A percentile compares a stretch with the other conserved stretches of the same genome.
Conservation (phyloP, 2,329 filamentous ascomycete genomes). For the Colletotrichum horii region DNA sequence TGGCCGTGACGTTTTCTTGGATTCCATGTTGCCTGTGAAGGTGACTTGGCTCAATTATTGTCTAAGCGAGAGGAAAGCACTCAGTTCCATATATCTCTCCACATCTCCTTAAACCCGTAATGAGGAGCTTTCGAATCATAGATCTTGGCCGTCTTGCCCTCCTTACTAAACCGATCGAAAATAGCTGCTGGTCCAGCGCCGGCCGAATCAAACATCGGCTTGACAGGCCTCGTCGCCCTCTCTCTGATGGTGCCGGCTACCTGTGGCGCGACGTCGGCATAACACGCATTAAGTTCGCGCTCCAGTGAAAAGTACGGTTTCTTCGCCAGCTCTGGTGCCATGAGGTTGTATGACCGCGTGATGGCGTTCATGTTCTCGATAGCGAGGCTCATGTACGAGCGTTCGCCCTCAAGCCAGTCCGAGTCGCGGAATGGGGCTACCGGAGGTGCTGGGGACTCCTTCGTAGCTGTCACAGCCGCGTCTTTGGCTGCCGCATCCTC, state of each 20-base stretch:
- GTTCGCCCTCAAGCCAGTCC: constrained; percentile 75
- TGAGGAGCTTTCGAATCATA: constrained; percentile 76
- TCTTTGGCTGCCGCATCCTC: not conserved
- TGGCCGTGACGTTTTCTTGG: not conserved
- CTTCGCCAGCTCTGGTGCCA: constrained; percentile 90
- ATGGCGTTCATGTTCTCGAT: constrained; percentile 80
- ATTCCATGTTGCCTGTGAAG: accelerated
- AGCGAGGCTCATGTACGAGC: constrained; percentile 76
- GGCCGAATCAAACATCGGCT: constrained; percentile 31
- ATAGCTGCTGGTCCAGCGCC: constrained; percentile 52
- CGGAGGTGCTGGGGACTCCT: constrained; percentile 31
- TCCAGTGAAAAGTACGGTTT: constrained; percentile 89
- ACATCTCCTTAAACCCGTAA: constrained; percentile 90
- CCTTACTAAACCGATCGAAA: constrained; percentile 63
- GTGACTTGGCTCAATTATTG: not conserved
- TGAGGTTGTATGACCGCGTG: constrained; percentile 89
- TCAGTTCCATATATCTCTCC: constrained; percentile 72
- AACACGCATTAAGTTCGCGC: constrained; percentile 82
- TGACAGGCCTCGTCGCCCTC: constrained; percentile 58
- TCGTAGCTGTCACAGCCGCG: not conserved
- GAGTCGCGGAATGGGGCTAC: constrained; percentile 77
- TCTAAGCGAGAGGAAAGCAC: too few species aligned
- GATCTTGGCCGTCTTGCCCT: constrained; percentile 61
- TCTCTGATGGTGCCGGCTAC: constrained; percentile 76
- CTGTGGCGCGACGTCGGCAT: constrained; percentile 81